Conservation (phyloP, 768 basidiomycete species). For the Phanerochaete carnosa region DNA sequence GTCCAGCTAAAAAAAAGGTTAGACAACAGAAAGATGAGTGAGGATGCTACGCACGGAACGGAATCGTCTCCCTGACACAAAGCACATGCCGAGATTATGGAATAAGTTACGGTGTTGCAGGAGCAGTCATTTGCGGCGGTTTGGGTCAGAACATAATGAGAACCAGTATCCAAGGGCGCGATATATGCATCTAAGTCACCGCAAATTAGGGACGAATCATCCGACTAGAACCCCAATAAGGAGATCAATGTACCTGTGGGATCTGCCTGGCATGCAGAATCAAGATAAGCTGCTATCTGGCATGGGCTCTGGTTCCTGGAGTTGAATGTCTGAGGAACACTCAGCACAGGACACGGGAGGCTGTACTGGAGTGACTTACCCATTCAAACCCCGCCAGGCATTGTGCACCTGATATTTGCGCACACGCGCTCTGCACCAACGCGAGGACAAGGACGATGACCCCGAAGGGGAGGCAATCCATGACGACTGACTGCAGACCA, state of each 20-base stretch:
- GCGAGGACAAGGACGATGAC: neutral
- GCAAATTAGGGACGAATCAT: neutral
- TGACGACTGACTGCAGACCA: neutral
- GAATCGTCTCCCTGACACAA: conserved; percentile 47
- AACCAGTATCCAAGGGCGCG: conserved; percentile 14
- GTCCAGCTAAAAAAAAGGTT: conserved; percentile 40
- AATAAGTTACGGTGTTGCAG: conserved; percentile 57
- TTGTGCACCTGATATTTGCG: neutral
- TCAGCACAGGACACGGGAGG: neutral
- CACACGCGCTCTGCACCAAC: neutral
- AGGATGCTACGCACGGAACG: conserved; percentile 27
- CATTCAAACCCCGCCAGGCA: neutral
- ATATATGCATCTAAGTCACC: conserved; percentile 2
- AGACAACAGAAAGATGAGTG: neutral
- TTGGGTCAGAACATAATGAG: conserved; percentile 39
- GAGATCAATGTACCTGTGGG: conserved; percentile 4
- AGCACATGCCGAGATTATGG: conserved; percentile 55
- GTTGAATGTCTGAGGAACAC: neutral
- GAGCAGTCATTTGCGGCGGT: conserved; percentile 38
- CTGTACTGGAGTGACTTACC: neutral
- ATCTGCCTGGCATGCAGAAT: conserved; percentile 2
- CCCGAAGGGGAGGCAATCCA: neutral
- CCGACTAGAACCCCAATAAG: neutral
- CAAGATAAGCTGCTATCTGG: conserved; percentile 13
- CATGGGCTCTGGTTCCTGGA: conserved; percentile 10